Base-by-base conservation (phyloP, 257 asterid species). In the Nicotiana knightiana region DNA sequence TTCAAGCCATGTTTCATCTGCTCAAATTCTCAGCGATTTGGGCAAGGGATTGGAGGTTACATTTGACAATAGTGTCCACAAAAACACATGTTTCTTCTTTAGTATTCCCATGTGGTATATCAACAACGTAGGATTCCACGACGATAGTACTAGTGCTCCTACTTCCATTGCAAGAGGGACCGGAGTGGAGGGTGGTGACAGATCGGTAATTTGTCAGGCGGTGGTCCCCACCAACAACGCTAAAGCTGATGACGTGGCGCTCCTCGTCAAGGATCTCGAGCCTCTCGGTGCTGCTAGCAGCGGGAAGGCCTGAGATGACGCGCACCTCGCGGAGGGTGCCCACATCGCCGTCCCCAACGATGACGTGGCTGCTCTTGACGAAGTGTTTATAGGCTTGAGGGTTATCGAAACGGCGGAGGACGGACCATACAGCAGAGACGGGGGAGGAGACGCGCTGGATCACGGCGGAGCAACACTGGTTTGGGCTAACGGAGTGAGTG, bases 151-250 rank as follows among this genome's bases (percentile, higher is more conserved):
- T 30, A 30, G 32, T 30, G 32, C 32, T 30, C 32, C 2, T 30
- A 30, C 94, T 89, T 13, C 92, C 91, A 33, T 76, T 84, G 43
- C 88, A 90, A 0, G 51, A 7, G 17, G 83, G 84, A 35, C 90
- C 84, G 33, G 83, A 80, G 85, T 93, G 97, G 15, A 94, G 89
- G 3, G 93, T 91, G 15, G 98, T 93, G 4, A 94, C 93, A 12
- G 97, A 92, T 2, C 95, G 86, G 85, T 93, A 94, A 84, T 94
- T 94, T 17, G 86, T 91, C 35, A 94, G 65, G 28, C 97, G 90
- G 87, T 94, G 98, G 90, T 89, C 97, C 13, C 97, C 98, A 6
- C 97, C 98, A 35, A 94, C 90, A 3, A 94, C 97, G 86, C 98
- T 93, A 86, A 93, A 94, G 87, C 98, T 91, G 78, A 91, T 87